Evolutionary conservation across 2,329 filamentous ascomycete genomes (phyloP), one percentile per base, ranked within the genome.

Genomic region (Aspergillus ochraceus): DNA sequence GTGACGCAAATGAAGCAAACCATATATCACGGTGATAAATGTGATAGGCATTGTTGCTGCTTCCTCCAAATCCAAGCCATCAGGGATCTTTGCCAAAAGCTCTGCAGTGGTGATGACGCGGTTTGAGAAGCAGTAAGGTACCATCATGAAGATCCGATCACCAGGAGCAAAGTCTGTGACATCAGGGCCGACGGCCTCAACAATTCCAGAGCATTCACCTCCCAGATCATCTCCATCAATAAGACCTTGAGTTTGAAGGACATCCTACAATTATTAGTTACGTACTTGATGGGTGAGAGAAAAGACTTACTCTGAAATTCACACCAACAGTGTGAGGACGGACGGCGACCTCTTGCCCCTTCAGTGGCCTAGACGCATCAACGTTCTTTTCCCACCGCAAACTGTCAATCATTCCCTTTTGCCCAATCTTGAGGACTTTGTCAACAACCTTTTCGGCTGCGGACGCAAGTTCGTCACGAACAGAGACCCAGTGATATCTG

Each of bases 201-300:
- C 51, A 11, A 61, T 29, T 0, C 62, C 62, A 22, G 53, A 55
- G 8, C 61, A 52, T 42, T 64, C 69, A 66, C 55, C 52, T 19
- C 58, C 45, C 3, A 54, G n/a, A 55, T 55, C 20, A 55, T 42
- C 46, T 50, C 54, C 14, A 47, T 24, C 19, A 47, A 47, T 47
- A 14, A 24, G 45, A 14, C 45, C 19, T 24, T 47, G 45, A 47
- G 36, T 42, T 42, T 42, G 36, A 42, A 42, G 36, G 17, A n/a
- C 36, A 42, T 42, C 36, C 36, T 42, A 14, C 36, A 8, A 42
- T 8, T 3, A 5, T 42, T n/a, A 42, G 36, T 17, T n/a, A 17
- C 5, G 17, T 8, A 42, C 36, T 42, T n/a, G 14, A 3, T 8
- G 14, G 6, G 6, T n/a, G 36, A 42, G 2, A 47, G 19, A 17